Conservation (phyloP, 495 filamentous ascomycete genomes). For the Durotheca rogersii region DNA sequence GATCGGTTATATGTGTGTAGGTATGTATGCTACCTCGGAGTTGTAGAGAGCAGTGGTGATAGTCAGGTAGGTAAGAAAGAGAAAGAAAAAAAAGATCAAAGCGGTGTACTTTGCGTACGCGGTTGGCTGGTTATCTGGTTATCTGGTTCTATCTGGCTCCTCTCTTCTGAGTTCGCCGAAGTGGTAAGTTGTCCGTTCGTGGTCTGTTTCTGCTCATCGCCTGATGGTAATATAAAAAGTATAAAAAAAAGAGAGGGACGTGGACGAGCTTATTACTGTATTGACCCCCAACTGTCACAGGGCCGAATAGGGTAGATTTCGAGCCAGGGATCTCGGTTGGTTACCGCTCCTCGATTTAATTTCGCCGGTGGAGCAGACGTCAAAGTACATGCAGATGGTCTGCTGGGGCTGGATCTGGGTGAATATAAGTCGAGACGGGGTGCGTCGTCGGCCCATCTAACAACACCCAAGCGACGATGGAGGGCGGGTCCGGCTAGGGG, state of each 20-base stretch:
- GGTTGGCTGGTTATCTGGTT: too few species aligned
- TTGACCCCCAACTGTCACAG: conserved; percentile 27
- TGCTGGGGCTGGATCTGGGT: conserved; percentile 29
- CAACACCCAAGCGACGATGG: conserved; percentile 10
- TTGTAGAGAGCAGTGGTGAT: too few species aligned
- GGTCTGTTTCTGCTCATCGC: conserved; percentile 18
- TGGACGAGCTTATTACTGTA: conserved; percentile 20
- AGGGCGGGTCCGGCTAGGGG: conserved; percentile 13
- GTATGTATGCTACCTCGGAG: background rate
- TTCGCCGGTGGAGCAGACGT: conserved; percentile 7
- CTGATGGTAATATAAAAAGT: conserved; percentile 30
- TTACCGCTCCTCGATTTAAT: conserved; percentile 12
- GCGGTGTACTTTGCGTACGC: too few species aligned
- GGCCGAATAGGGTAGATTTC: conserved; percentile 3
- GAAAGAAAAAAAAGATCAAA: background rate
- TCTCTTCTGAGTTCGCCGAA: background rate
- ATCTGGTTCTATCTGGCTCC: too few species aligned
- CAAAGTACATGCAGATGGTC: conserved; percentile 21
- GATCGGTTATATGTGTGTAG: background rate
- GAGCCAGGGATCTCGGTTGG: conserved; percentile 4
- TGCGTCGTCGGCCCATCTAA: conserved; percentile 19
- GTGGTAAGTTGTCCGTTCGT: too few species aligned
- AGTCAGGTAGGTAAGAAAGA: too few species aligned
- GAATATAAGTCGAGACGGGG: conserved; percentile 14
- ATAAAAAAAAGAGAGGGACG: conserved; percentile 8